Conservation (phyloP, 306 rosid genomes). For the Mimosa pudica region DNA sequence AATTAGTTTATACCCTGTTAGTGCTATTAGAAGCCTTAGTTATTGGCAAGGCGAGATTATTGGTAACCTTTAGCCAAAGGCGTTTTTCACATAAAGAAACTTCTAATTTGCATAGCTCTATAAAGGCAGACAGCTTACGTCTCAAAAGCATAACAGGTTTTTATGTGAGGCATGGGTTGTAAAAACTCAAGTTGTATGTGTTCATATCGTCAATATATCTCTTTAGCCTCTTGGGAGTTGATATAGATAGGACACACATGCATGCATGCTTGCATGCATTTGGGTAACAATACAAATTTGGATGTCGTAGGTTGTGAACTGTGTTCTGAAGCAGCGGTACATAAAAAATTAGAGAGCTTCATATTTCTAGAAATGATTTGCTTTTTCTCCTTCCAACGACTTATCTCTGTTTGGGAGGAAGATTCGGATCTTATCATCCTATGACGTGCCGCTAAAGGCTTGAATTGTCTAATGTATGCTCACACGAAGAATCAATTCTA, state of each 20-base stretch:
- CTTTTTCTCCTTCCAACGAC: neutral
- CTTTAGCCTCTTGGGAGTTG: neutral
- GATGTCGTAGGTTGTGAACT: neutral
- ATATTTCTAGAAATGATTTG: constrained; percentile 11
- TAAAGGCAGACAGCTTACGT: neutral
- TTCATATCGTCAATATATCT: too few species aligned
- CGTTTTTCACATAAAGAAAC: neutral
- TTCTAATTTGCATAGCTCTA: neutral
- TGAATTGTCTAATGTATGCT: constrained; percentile 18
- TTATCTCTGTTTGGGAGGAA: neutral
- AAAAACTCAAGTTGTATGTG: neutral
- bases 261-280: too few species aligned
- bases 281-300: neutral
- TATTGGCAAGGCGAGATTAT: neutral
- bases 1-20: neutral
- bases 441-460: constrained; percentile 44
- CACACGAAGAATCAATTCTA: neutral
- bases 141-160: neutral
- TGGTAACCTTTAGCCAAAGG: neutral
- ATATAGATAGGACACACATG: neutral
- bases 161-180: neutral
- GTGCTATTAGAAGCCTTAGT: neutral
- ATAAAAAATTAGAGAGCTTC: neutral
- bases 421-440: constrained; percentile 38
- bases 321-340: neutral